A percentile compares a stretch with the other conserved stretches of the same genome.
These are phyloP conservation scores for Aspergillus wentii DNA, from an alignment of 495 filamentous ascomycete genomes.

Conservation along the genomic window DNA sequence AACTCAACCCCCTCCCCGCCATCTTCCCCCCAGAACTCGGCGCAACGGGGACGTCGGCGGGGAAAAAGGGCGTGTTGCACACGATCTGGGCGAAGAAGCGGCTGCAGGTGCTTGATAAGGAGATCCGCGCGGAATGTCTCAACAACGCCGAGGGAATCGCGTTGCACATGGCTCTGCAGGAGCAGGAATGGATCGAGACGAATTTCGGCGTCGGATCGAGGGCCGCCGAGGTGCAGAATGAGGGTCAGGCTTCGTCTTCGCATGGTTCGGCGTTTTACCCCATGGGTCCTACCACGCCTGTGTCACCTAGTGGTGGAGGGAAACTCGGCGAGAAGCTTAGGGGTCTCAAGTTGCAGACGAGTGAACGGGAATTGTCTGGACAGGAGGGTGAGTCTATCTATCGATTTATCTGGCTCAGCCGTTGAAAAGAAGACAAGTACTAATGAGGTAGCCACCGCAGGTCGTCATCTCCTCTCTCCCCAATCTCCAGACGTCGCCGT, in stretches of 20 bases:
- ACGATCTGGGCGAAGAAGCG: constrained; percentile 80
- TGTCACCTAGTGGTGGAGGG: constrained; percentile 54
- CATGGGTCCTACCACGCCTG: constrained; percentile 46
- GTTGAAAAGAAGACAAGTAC: neutral
- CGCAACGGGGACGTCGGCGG: constrained; percentile 55
- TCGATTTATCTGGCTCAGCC: neutral
- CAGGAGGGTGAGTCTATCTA: constrained; percentile 35
- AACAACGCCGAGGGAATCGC: constrained; percentile 72
- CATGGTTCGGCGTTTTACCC: constrained; percentile 14
- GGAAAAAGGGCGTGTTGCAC: constrained; percentile 74
- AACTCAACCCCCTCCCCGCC: constrained; percentile 70
- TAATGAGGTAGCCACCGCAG: constrained; percentile 4
- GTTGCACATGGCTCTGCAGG: constrained; percentile 72
- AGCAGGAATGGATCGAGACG: constrained; percentile 75
- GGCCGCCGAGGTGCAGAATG: constrained; percentile 7
- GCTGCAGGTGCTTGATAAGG: constrained; percentile 62
- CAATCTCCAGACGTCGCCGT: constrained; percentile 61
- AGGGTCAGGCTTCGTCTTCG: neutral
- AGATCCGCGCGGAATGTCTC: constrained; percentile 59
- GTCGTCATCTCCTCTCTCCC: constrained; percentile 50
- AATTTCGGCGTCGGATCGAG: constrained; percentile 63
- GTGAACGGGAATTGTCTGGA: constrained; percentile 51
- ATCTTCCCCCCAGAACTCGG: constrained; percentile 74
- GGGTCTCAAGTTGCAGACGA: constrained; percentile 70
- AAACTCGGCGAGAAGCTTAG: constrained; percentile 70